Evolutionary conservation across 139 green algal species (phyloP), one percentile per base, ranked within the genome.

Genomic region (Zygnema circumcarinatum): DNA sequence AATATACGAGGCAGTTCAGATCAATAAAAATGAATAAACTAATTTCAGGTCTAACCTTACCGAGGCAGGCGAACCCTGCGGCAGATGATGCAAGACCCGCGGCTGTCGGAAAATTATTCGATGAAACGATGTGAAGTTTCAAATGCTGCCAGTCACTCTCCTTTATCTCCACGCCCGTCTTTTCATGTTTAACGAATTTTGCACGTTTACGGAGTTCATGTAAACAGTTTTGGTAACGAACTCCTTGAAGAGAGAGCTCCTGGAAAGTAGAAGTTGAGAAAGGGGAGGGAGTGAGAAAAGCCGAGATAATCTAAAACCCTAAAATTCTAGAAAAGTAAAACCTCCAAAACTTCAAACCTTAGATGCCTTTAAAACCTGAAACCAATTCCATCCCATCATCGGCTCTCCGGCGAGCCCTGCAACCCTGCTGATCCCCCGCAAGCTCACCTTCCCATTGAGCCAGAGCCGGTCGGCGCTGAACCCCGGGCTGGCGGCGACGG

Each of bases 361-460:
- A 72, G 29, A 29, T 29, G 25, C 29, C 54, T 29, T 72, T 72
- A 72, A 29, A 72, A 25, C 54, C 54, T 29, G 29, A 29, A 72
- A 25, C 29, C 54, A 72, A 72, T 25, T 29, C 54, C 54, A 72
- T 25, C 54, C 54, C 54, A 72, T 72, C n/a, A n/a, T n/a, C n/a
- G n/a, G n/a, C n/a, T n/a, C n/a, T n/a, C n/a, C n/a, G n/a, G n/a
- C n/a, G n/a, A n/a, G n/a, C n/a, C n/a, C n/a, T n/a, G n/a, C n/a
- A n/a, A n/a, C n/a, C n/a, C n/a, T n/a, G n/a, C n/a, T n/a, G n/a
- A n/a, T n/a, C n/a, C n/a, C n/a, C n/a, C n/a, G n/a, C n/a, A n/a
- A n/a, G n/a, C n/a, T n/a, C n/a, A 85, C 85, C 85, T 89, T 85
- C 7, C 87, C 87, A 47, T 89, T 89, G n/a, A 91, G 87, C 87